These are phyloP conservation scores for Fusarium burgessii DNA, from an alignment of 2,329 filamentous ascomycete species.

Conservation along the genomic window DNA sequence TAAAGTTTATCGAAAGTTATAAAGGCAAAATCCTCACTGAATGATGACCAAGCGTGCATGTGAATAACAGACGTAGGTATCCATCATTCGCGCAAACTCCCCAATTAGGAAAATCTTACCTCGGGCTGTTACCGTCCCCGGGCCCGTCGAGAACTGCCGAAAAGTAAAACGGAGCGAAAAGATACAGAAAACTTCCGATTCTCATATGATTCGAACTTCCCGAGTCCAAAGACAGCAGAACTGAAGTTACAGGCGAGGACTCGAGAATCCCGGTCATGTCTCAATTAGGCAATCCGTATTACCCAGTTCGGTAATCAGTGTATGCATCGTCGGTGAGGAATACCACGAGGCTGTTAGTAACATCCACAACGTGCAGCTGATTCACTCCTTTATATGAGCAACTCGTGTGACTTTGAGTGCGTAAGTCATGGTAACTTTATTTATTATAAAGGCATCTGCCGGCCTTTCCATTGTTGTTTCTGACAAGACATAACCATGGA, in stretches of 20 bases:
- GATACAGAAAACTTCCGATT: neutral
- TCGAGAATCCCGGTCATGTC: neutral
- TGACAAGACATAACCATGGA: slow-evolving; percentile 19
- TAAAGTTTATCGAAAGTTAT: neutral
- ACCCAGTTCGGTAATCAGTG: slow-evolving; percentile 43
- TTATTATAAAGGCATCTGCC: neutral
- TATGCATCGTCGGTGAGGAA: slow-evolving; percentile 32
- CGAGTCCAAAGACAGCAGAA: neutral
- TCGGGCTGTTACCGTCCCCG: neutral
- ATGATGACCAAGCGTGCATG: neutral
- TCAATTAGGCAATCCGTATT: slow-evolving; percentile 41
- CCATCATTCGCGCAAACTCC: neutral
- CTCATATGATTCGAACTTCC: neutral
- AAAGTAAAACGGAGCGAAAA: neutral
- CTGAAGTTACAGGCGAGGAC: neutral
- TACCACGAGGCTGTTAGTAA: neutral
- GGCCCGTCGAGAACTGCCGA: neutral
- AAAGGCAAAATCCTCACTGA: neutral
- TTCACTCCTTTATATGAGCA: neutral
- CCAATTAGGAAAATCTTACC: neutral
- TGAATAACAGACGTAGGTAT: neutral
- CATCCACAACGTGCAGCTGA: neutral
- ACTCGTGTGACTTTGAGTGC: neutral
- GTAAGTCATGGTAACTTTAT: neutral
- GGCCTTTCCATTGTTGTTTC: neutral